Conservation (phyloP, 805 yeast species). For the Metschnikowia koreensis region DNA sequence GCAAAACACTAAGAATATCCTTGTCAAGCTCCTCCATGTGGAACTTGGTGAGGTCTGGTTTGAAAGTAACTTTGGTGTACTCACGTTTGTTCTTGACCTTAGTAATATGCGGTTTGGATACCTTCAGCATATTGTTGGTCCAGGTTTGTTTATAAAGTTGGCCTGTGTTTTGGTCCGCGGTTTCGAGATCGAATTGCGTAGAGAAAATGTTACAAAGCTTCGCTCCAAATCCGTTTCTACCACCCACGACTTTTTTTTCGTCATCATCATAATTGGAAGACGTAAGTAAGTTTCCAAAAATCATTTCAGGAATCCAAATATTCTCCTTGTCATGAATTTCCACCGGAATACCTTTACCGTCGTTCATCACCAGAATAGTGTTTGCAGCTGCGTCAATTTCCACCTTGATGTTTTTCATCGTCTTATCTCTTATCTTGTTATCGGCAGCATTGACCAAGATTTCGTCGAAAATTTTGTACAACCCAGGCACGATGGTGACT, state of each 20-base stretch:
- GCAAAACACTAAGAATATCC: conserved; percentile 78
- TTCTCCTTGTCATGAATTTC: conserved; percentile 90
- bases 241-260: conserved; percentile 95
- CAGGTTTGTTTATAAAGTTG: conserved; percentile 77
- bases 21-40: conserved; percentile 82
- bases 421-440: conserved; percentile 91
- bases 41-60: conserved; percentile 83
- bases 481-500: conserved; percentile 89
- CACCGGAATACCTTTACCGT: conserved; percentile 93
- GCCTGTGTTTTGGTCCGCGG: conserved; percentile 70
- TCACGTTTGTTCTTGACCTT: conserved; percentile 60
- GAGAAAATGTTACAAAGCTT: conserved; percentile 95
- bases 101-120: conserved; percentile 73
- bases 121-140: conserved; percentile 80
- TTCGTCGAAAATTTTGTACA: conserved; percentile 95
- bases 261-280: conserved; percentile 96
- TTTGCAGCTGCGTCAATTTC: conserved; percentile 72
- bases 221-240: conserved; percentile 98
- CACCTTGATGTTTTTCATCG: conserved; percentile 86
- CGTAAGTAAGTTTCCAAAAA: conserved; percentile 91
- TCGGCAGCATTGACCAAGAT: conserved; percentile 98
- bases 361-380: conserved; percentile 78
- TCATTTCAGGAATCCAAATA: conserved; percentile 92
- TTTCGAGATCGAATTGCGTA: conserved; percentile 79
- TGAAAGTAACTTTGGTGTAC: conserved; percentile 82